A percentile compares a stretch with the other conserved stretches of the same genome.
Conservation (phyloP, 176 grass and related monocot genomes). For the Pontederia crassipes region DNA sequence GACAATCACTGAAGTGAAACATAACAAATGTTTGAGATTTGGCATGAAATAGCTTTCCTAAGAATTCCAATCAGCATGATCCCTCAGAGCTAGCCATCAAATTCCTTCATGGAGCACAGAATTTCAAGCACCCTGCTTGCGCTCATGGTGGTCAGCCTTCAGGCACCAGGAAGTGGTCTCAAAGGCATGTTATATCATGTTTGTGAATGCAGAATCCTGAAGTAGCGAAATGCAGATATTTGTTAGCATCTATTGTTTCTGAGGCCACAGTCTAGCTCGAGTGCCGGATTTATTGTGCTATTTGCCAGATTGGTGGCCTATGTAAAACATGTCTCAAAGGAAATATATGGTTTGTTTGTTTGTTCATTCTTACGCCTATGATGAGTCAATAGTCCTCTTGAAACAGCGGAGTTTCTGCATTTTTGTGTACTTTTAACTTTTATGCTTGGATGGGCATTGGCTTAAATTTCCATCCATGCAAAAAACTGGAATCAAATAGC, state of each 20-base stretch:
- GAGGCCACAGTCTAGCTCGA: background rate
- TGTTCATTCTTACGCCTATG: no score
- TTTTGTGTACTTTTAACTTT: no score
- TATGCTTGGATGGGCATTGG: no score
- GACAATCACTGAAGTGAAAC: slow-evolving; percentile 51
- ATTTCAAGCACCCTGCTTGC: background rate
- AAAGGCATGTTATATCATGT: background rate
- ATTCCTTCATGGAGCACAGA: background rate
- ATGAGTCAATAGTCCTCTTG: no score
- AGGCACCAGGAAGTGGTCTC: no score
- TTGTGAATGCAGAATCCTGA: background rate
- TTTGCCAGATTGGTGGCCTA: slow-evolving; percentile 4
- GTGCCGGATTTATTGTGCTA: background rate
- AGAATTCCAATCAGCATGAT: background rate
- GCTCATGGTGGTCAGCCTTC: no score
- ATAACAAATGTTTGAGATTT: slow-evolving; percentile 75
- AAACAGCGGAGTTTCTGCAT: no score
- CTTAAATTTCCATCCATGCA: no score
- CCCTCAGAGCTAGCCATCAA: background rate
- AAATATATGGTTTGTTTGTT: slow-evolving; percentile 1
- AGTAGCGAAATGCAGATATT: background rate
- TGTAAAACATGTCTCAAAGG: slow-evolving; percentile 4
- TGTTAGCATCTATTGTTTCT: slow-evolving; percentile 1
- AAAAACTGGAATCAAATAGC: no score
- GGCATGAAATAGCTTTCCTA: slow-evolving; percentile 33